Evolutionary conservation across 2,329 filamentous ascomycete species (phyloP).

Genomic region (Piedraia hortae): DNA sequence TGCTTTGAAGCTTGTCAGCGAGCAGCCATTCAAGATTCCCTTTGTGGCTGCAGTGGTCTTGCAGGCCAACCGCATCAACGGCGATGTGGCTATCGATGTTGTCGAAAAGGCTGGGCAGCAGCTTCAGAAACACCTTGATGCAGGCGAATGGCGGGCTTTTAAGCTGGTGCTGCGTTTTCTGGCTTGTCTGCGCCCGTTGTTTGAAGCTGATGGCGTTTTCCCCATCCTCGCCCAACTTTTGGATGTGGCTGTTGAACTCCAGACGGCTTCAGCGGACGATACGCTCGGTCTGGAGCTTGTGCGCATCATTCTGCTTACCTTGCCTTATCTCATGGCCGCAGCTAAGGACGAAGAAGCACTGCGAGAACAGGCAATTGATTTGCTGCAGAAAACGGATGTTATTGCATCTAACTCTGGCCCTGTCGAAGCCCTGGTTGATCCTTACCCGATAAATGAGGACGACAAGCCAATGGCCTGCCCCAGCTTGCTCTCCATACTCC

Average conservation of each 20-base stretch:
- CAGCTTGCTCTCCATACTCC: conserved; percentile 55
- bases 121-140: conserved; percentile 37
- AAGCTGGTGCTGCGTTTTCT: conserved; percentile 78
- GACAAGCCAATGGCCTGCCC: conserved; percentile 33
- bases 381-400: conserved; percentile 85
- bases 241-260: conserved; percentile 64
- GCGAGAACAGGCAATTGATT: conserved; percentile 37
- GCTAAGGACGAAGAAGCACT: conserved; percentile 34
- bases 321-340: conserved; percentile 66
- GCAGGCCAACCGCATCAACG: conserved; percentile 48
- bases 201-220: conserved; percentile 67
- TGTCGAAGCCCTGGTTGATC: conserved; percentile 63
- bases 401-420: conserved; percentile 72
- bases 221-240: conserved; percentile 74
- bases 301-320: conserved; percentile 83
- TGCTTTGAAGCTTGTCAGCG: conserved; percentile 48
- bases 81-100: conserved; percentile 45
- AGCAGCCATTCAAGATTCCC: conserved; percentile 94
- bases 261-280: conserved; percentile 80
- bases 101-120: conserved; percentile 33
- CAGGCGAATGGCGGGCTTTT: conserved; percentile 65
- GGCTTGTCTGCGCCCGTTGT: conserved; percentile 54
- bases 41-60: conserved; percentile 69
- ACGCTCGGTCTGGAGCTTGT: conserved; percentile 54
- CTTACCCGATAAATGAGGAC: conserved; percentile 31